These are phyloP conservation scores for Tillandsia leiboldiana DNA, from an alignment of 176 grass and related monocot genomes.

Conservation along the genomic window DNA sequence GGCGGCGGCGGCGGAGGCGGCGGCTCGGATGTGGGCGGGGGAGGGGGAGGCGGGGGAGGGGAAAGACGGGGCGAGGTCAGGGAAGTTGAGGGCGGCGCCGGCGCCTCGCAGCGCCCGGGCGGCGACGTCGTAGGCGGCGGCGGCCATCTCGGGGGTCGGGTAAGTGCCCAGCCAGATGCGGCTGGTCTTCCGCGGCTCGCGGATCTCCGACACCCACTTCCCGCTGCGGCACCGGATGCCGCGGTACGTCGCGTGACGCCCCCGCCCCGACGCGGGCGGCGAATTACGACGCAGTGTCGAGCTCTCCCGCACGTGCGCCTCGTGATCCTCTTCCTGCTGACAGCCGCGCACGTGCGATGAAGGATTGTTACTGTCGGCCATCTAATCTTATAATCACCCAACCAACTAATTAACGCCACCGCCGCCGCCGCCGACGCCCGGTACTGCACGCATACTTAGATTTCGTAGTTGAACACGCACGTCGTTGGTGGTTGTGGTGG, in stretches of 20 bases:
- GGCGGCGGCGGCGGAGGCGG: conserved; percentile 44
- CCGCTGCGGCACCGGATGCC: conserved; percentile 79
- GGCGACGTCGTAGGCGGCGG: conserved; percentile 76
- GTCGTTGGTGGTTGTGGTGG: neutral
- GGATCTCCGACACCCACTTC: conserved; percentile 98
- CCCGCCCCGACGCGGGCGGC: conserved; percentile 37
- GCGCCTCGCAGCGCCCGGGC: conserved; percentile 59
- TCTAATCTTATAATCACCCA: conserved; percentile 2
- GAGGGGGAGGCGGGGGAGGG: conserved; percentile 42
- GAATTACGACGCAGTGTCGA: no score
- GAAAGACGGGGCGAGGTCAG: conserved; percentile 29
- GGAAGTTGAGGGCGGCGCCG: conserved; percentile 85
- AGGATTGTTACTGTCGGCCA: neutral
- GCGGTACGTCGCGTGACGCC: conserved; percentile 64
- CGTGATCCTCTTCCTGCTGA: neutral
- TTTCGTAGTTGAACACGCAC: no score
- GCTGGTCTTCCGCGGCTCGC: conserved; percentile 78
- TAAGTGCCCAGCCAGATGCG: conserved; percentile 96
- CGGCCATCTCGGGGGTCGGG: conserved; percentile 81
- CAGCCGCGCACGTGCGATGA: neutral
- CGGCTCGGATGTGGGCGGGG: conserved; percentile 51
- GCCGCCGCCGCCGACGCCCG: neutral
- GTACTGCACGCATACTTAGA: neutral
- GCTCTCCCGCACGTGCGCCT: no score
- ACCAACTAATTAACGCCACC: neutral